Conservation (phyloP, 192 early-diverging fungal genomes). For the Ramicandelaber brevisporus region DNA sequence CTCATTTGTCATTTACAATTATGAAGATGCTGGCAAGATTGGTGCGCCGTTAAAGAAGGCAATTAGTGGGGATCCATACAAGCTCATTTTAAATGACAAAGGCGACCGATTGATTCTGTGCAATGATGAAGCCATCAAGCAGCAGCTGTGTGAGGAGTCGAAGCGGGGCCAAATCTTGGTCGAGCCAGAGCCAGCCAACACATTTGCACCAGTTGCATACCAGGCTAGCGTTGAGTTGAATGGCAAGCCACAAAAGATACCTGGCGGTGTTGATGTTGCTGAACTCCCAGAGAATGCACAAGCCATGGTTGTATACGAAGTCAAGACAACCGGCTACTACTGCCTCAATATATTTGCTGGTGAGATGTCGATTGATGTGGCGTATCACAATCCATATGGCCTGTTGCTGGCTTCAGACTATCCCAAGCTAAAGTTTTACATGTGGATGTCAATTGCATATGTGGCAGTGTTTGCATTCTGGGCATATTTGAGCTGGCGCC, state of each 20-base stretch:
- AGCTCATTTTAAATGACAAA: too few species aligned
- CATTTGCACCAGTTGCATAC: conserved; percentile 9
- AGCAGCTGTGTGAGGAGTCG: conserved; percentile 20
- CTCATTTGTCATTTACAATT: too few species aligned
- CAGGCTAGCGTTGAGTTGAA: conserved; percentile 8
- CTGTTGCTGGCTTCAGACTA: conserved; percentile 62
- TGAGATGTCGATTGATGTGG: conserved; percentile 26
- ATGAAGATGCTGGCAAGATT: too few species aligned
- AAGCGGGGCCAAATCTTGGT: conserved; percentile 27
- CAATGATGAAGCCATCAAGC: conserved; percentile 19
- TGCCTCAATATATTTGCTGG: conserved; percentile 25
- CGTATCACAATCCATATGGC: conserved; percentile 61
- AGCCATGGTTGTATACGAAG: conserved; percentile 24
- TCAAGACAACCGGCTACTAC: conserved; percentile 62
- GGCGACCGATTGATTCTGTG: too few species aligned
- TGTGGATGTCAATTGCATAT: conserved; percentile 45
- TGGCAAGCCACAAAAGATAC: conserved; percentile 6
- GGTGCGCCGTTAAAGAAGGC: too few species aligned
- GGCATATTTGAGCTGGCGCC: conserved; percentile 45
- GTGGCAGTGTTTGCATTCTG: conserved; percentile 44
- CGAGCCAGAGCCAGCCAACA: conserved; percentile 9
- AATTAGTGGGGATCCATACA: too few species aligned
- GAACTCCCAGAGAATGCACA: conserved; percentile 11
- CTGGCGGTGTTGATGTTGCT: conserved; percentile 13
- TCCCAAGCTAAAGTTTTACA: conserved; percentile 75